These are phyloP conservation scores for Cordia subcordata DNA, from an alignment of 257 asterid genomes.

Conservation along the genomic window DNA sequence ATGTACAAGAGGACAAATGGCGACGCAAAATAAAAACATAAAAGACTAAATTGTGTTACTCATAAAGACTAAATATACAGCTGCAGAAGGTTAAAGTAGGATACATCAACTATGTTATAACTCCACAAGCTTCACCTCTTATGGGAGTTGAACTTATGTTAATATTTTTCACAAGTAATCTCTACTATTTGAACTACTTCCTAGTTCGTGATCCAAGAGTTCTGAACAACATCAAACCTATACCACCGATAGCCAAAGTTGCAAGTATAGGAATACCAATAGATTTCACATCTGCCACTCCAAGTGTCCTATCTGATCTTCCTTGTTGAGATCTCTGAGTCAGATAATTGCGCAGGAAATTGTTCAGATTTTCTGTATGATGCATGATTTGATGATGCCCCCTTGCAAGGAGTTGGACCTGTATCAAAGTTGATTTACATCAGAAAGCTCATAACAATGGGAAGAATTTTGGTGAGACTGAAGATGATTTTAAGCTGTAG, in stretches of 20 bases:
- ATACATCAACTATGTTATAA: too few relatives aligned
- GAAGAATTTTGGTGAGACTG: background rate
- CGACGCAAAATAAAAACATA: too few relatives aligned
- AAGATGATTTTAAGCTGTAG: too few relatives aligned
- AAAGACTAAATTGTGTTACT: too few relatives aligned
- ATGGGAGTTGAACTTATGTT: too few relatives aligned
- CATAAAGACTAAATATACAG: too few relatives aligned
- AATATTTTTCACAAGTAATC: too few relatives aligned
- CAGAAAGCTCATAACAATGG: conserved; percentile 1
- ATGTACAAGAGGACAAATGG: too few relatives aligned
- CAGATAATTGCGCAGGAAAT: conserved; percentile 47
- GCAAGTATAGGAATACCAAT: conserved; percentile 51
- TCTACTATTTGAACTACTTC: too few relatives aligned
- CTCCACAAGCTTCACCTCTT: too few relatives aligned
- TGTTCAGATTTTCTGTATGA: conserved; percentile 80
- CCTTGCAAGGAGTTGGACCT: conserved; percentile 70
- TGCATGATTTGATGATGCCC: conserved; percentile 85
- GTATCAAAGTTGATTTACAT: conserved; percentile 14
- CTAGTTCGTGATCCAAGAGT: conserved; percentile 32
- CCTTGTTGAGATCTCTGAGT: conserved; percentile 58
- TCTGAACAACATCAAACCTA: conserved; percentile 57
- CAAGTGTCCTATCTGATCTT: conserved; percentile 22
- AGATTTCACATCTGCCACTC: conserved; percentile 30
- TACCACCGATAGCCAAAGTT: conserved; percentile 65
- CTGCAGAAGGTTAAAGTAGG: too few relatives aligned